phyloP scores from a whole-genome alignment of 805 yeast genomes.

The Wickerhamomyces hampshirensis region DNA sequence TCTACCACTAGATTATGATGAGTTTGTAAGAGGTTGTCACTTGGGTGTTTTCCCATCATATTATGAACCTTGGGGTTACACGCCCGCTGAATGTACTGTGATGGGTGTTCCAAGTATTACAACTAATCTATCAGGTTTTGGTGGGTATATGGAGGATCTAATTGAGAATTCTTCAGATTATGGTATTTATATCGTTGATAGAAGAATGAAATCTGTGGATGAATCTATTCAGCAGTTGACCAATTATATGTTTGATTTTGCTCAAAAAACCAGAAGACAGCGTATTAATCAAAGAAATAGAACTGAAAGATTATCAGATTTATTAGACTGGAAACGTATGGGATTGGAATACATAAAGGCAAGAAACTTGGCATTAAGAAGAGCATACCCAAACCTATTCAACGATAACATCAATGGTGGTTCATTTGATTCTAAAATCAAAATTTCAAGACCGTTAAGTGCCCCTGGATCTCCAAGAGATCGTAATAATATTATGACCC shows the following conservation, averaged over 20 bases:
- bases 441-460: constrained; percentile 85
- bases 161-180: constrained; percentile 93
- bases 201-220: constrained; percentile 87
- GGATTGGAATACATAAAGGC: constrained; percentile 96
- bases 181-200: constrained; percentile 94
- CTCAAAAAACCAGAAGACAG: constrained; percentile 88
- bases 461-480: constrained; percentile 97
- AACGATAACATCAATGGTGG: constrained; percentile 26
- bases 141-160: constrained; percentile 97
- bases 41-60: constrained; percentile 97
- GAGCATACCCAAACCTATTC: constrained; percentile 90
- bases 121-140: constrained; percentile 93
- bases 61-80: constrained; percentile 99
- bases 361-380: constrained; percentile 80
- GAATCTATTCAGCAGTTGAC: constrained; percentile 89
- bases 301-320: constrained; percentile 88
- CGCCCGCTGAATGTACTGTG: constrained; percentile 98
- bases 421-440: constrained; percentile 45
- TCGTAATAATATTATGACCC: constrained; percentile 79
- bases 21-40: constrained; percentile 96
- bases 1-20: constrained; percentile 90
- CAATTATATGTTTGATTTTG: constrained; percentile 84
- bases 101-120: constrained; percentile 99
- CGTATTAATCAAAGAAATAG: constrained; percentile 97
- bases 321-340: constrained; percentile 97